These are phyloP conservation scores for Zygosaccharomyces siamensis DNA, from an alignment of 805 yeast species.

Conservation along the genomic window DNA sequence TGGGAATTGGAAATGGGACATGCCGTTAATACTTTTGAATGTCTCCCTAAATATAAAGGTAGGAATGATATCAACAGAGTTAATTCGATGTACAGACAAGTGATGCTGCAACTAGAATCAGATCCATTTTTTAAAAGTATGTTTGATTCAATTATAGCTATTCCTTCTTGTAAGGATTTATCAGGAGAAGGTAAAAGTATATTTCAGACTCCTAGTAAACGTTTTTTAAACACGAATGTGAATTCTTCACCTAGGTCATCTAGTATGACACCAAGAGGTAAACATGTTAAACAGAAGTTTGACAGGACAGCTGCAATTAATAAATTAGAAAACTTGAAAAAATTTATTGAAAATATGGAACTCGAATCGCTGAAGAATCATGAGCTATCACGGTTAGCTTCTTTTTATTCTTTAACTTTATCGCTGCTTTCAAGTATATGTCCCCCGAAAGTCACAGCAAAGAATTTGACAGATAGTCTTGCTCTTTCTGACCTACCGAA, in stretches of 20 bases:
- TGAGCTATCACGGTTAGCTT: slow-evolving; percentile 19
- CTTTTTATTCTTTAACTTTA: slow-evolving; percentile 21
- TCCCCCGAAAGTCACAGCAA: not conserved
- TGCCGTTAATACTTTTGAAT: slow-evolving; percentile 9
- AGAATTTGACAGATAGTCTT: slow-evolving; percentile 9
- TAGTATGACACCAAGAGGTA: slow-evolving; percentile 31
- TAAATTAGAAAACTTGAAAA: slow-evolving; percentile 16
- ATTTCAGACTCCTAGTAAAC: slow-evolving; percentile 3
- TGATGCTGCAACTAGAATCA: slow-evolving; percentile 31
- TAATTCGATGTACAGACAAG: slow-evolving; percentile 30
- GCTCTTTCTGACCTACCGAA: slow-evolving; percentile 22
- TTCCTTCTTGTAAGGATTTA: slow-evolving; percentile 36
- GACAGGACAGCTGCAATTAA: slow-evolving; percentile 24
- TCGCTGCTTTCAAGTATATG: slow-evolving; percentile 22
- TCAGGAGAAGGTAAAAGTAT: not conserved
- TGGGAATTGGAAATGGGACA: slow-evolving; percentile 27
- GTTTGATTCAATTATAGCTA: slow-evolving; percentile 47
- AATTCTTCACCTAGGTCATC: slow-evolving; percentile 30
- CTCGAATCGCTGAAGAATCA: slow-evolving; percentile 14
- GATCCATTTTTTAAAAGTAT: slow-evolving; percentile 49
- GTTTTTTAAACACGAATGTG: not conserved
- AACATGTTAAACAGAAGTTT: slow-evolving; percentile 23
- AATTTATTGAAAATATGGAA: slow-evolving; percentile 15
- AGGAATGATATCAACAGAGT: slow-evolving; percentile 32
- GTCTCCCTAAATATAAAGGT: slow-evolving; percentile 19